These are phyloP conservation scores for Globisporangium barbulae DNA, from an alignment of 352 stramenopile species.

Conservation along the genomic window DNA sequence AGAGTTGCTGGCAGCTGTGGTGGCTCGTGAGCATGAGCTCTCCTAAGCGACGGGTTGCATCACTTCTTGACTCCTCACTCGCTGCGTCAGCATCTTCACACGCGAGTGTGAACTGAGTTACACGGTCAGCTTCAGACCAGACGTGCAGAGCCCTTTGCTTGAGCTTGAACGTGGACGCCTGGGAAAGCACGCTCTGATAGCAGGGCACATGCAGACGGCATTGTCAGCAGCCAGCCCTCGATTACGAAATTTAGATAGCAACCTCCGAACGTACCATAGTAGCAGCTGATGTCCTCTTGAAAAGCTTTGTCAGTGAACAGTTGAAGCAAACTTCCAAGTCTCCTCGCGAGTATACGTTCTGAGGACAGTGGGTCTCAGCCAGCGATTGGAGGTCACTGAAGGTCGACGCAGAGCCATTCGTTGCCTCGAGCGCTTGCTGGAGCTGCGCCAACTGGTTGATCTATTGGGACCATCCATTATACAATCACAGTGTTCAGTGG, in stretches of 20 bases:
- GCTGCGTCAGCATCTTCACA: slow-evolving; percentile 11
- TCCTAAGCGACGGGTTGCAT: slow-evolving; percentile 26
- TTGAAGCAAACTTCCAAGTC: slow-evolving; percentile 31
- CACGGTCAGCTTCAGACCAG: slow-evolving; percentile 62
- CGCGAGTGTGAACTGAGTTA: slow-evolving; percentile 38
- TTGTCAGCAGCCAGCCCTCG: background rate
- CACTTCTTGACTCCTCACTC: background rate
- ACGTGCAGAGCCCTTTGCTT: slow-evolving; percentile 64
- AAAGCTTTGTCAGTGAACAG: slow-evolving; percentile 22
- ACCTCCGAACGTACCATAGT: slow-evolving; percentile 23
- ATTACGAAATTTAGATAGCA: background rate
- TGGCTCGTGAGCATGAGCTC: slow-evolving; percentile 71
- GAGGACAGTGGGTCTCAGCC: slow-evolving; percentile 16
- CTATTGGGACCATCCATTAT: slow-evolving; percentile 16
- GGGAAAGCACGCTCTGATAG: slow-evolving; percentile 30
- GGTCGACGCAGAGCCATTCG: background rate
- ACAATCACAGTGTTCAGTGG: too few species aligned
- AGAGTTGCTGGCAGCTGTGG: slow-evolving; percentile 52
- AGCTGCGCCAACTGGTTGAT: slow-evolving; percentile 45
- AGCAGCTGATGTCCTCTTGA: slow-evolving; percentile 21
- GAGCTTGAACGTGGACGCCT: slow-evolving; percentile 37
- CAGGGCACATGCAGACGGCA: background rate
- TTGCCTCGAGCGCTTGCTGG: slow-evolving; percentile 23
- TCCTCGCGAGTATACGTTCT: slow-evolving; percentile 26
- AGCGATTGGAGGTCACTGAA: slow-evolving; percentile 33